phyloP scores from a whole-genome alignment of 2,329 filamentous ascomycete species.

The Zymoseptoria brevis region DNA sequence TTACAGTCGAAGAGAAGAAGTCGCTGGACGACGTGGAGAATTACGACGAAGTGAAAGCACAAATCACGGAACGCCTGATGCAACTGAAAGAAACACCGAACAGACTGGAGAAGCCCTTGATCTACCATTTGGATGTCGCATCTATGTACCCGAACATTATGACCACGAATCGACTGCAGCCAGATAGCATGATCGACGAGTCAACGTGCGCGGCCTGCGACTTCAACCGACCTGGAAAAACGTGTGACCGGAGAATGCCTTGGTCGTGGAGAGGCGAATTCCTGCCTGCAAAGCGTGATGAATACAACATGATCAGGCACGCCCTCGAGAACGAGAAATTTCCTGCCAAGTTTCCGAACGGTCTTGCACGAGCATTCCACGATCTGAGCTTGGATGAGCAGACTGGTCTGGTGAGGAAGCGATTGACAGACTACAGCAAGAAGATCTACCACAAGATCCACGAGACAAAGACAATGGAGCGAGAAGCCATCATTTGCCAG shows the following conservation, averaged over 20 bases:
- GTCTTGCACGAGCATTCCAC: conserved; percentile 65
- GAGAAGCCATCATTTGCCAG: conserved; percentile 96
- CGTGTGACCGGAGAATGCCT: conserved; percentile 85
- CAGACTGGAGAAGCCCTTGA: conserved; percentile 74
- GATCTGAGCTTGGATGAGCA: conserved; percentile 79
- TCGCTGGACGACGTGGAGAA: conserved; percentile 44
- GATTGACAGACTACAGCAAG: conserved; percentile 86
- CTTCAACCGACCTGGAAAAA: conserved; percentile 96
- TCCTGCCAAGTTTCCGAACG: conserved; percentile 66
- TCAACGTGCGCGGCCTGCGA: conserved; percentile 95
- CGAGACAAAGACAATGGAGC: conserved; percentile 82
- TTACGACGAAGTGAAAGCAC: conserved; percentile 59
- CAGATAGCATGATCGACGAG: conserved; percentile 97
- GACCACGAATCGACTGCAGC: conserved; percentile 96
- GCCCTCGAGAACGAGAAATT: conserved; percentile 89
- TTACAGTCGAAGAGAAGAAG: conserved; percentile 47
- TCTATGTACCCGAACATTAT: conserved; percentile 99
- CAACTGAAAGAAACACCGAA: conserved; percentile 76
- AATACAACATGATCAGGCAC: conserved; percentile 98
- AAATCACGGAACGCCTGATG: conserved; percentile 65
- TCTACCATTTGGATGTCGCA: conserved; percentile 96
- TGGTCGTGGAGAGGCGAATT: conserved; percentile 99
- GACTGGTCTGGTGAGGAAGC: conserved; percentile 69
- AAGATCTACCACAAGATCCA: conserved; percentile 99
- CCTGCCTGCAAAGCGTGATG: conserved; percentile 86